Base-by-base conservation (phyloP, 2,329 filamentous ascomycete genomes). In the Zymoseptoria ardabiliae region DNA sequence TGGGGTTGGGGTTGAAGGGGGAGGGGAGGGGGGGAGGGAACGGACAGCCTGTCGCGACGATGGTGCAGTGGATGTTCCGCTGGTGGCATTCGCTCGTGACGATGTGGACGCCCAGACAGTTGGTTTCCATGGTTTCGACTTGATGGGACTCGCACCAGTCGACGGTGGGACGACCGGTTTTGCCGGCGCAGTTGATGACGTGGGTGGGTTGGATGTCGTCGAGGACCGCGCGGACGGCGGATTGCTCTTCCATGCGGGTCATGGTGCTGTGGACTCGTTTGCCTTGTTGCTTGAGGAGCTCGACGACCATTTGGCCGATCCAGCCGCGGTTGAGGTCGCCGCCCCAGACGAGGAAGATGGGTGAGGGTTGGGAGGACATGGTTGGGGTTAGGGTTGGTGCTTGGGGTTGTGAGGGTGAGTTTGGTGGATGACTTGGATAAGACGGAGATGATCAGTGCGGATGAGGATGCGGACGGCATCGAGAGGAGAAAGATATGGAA, bases 141-240 rank as follows among this genome's bases (percentile, higher is more conserved):
- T 83, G 86, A 76, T 88, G 81, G 69, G 86, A 83, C 75, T 89
- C 86, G 68, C 85, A 88, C 85, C 85, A 87, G 74, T 88, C 85
- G 70, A 87, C 84, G 64, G 88, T 88, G 63, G 85, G 85, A 22
- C 84, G 79, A 54, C 86, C 85, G 2, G 85, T 88, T 69, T 81
- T 84, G 61, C 85, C 85, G 53, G 85, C 85, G 61, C 81, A 83
- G 72, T 87, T 87, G 55, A 88, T 74, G 58, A 88, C 84, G 68
- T 87, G 84, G 3, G 84, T 87, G 21, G 85, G 86, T 72, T 82
- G 81, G 71, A 85, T 74, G 55, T 75, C 76, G 54, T 84, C 78
- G 23, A 88, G 77, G 70, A 83, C 81, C 52, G 77, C 75, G 56
- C 81, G 71, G 58, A 87, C 84, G 57, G 75, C 75, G 67, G 82